Evolutionary conservation across 139 green algal genomes (phyloP).

Genomic region (Coccomyxa sp.): DNA sequence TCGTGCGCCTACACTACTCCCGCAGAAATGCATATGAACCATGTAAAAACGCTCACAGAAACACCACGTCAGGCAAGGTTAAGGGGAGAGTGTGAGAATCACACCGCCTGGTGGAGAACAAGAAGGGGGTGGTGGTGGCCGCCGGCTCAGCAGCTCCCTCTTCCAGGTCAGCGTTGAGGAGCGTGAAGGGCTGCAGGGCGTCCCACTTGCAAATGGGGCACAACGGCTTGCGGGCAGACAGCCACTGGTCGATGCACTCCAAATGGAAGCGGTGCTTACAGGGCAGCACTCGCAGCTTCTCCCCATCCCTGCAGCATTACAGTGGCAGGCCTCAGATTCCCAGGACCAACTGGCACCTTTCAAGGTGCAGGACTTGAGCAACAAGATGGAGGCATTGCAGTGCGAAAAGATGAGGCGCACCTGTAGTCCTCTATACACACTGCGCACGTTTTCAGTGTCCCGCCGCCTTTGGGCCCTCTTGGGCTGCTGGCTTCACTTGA

Average conservation of each 20-base stretch:
- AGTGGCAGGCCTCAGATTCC: not conserved
- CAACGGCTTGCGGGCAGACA: conserved; percentile 28
- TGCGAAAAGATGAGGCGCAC: not conserved
- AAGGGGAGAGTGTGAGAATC: too few species aligned
- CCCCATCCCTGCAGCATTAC: conserved; percentile 22
- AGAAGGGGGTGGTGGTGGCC: not conserved
- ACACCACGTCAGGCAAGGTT: too few species aligned
- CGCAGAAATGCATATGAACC: too few species aligned
- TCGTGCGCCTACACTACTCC: too few species aligned
- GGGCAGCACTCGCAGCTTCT: conserved; percentile 60
- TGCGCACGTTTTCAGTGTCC: conserved; percentile 44
- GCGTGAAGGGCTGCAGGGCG: conserved; percentile 8
- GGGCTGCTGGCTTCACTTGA: conserved; percentile 19
- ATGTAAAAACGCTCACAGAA: too few species aligned
- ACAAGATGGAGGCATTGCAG: not conserved
- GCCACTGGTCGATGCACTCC: conserved; percentile 53
- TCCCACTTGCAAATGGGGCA: conserved; percentile 54
- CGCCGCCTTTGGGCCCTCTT: conserved; percentile 28
- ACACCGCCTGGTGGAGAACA: not conserved
- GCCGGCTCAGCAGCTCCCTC: not conserved
- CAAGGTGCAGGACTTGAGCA: not conserved
- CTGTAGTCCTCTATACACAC: conserved; percentile 59
- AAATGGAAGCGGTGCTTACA: conserved; percentile 54
- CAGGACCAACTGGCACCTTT: not conserved
- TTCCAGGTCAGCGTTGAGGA: not conserved